A percentile compares a stretch with the other conserved stretches of the same genome.
Evolutionary conservation across 805 yeast species (phyloP).

Genomic region (Brettanomyces anomalus): DNA sequence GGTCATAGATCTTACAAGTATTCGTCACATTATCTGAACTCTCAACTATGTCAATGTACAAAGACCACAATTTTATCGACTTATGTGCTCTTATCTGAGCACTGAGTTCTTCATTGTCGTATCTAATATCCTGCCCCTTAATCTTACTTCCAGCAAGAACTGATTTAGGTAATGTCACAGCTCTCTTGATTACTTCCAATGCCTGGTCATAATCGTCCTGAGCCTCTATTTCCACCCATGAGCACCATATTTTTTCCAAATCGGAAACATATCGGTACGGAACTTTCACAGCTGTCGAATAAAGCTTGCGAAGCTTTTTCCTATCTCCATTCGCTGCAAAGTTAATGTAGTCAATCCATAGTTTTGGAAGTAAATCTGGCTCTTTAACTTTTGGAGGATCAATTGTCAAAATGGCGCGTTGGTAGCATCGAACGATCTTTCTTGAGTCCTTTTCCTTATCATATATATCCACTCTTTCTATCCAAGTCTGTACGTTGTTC

Average conservation of each 20-base stretch:
- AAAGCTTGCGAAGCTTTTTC: constrained; percentile 32
- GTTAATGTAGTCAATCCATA: constrained; percentile 68
- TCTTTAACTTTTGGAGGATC: constrained; percentile 46
- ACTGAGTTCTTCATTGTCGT: constrained; percentile 33
- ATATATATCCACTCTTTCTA: constrained; percentile 44
- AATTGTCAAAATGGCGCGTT: constrained; percentile 56
- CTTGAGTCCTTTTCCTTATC: constrained; percentile 28
- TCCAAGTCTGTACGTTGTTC: constrained; percentile 62
- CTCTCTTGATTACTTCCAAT: constrained; percentile 25
- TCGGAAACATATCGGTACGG: constrained; percentile 59
- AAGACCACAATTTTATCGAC: constrained; percentile 60
- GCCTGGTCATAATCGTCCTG: constrained; percentile 34
- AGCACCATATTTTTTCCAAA: constrained; percentile 58
- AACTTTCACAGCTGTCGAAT: constrained; percentile 53
- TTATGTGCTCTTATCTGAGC: constrained; percentile 55
- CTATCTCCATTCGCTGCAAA: constrained; percentile 45
- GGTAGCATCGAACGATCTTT: constrained; percentile 47
- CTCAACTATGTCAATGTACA: constrained; percentile 64
- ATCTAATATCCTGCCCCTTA: constrained; percentile 13
- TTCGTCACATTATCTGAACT: constrained; percentile 36
- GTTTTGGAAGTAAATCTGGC: constrained; percentile 34
- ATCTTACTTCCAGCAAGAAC: neutral
- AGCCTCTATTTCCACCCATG: constrained; percentile 59
- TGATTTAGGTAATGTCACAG: constrained; percentile 20
- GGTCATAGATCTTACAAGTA: constrained; percentile 39